Evolutionary conservation across 345 rosid genomes (phyloP).

Genomic region (Turritis glabra): DNA sequence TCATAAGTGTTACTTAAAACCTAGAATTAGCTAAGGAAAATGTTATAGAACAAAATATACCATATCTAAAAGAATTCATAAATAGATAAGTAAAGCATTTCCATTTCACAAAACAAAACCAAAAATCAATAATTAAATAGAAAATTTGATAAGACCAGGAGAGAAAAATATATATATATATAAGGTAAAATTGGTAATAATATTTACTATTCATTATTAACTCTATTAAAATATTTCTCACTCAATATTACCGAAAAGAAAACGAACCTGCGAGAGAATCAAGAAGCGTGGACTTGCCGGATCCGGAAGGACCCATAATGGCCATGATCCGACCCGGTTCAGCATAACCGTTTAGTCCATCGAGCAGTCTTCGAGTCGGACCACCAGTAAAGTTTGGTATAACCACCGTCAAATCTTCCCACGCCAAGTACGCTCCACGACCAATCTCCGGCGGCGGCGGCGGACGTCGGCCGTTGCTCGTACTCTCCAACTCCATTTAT

Average conservation of each 20-base stretch:
- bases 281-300: conserved; percentile 94
- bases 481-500: conserved; percentile 33
- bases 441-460: conserved; percentile 16
- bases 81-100: neutral
- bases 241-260: neutral
- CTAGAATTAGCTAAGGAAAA: neutral
- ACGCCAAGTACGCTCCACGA: conserved; percentile 52
- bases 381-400: conserved; percentile 71
- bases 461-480: conserved; percentile 27
- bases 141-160: too few relatives aligned
- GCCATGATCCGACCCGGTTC: conserved; percentile 97
- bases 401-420: conserved; percentile 81
- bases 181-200: neutral
- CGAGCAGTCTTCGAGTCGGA: conserved; percentile 73
- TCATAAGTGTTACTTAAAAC: neutral
- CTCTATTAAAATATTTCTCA: neutral
- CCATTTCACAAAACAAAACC: neutral
- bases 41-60: neutral
- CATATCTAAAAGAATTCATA: neutral
- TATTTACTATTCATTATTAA: neutral
- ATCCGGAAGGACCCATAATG: conserved; percentile 97
- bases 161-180: too few relatives aligned
- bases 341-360: conserved; percentile 75
- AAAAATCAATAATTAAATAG: neutral
- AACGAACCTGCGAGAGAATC: conserved; percentile 82